Evolutionary conservation across 148 eudicot species (phyloP), one percentile per base, ranked within the genome.

Genomic region (Amaranthus hypochondriacus): DNA sequence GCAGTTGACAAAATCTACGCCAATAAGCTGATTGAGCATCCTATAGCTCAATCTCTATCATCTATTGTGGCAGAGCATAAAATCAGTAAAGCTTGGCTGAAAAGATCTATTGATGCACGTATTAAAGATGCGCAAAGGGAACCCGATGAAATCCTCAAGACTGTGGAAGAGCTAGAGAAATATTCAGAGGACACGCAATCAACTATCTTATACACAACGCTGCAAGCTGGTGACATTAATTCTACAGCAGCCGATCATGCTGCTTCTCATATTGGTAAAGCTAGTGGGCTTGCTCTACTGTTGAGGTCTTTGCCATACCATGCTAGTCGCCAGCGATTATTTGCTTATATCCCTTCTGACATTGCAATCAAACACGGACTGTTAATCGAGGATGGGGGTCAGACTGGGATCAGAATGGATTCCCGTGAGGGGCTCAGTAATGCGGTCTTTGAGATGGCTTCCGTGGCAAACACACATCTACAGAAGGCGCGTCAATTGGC

Each of bases 191-290:
- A 90, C 77, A 89, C 98, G 0, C 83, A 83, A 55, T 94, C 98
- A 2, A 94, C 96, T 11, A 81, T 94, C 53, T 81, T 94, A 66
- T 94, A 94, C 82, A 76, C 84, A 69, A 86, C 96, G 2, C 88
- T 94, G 74, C 97, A 92, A 79, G 82, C 96, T 48, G 96, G 96
- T 6, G 97, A 96, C 48, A 86, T 94, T 61, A 80, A 68, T 46
- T 94, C 98, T 53, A 87, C 98, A 0, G 87, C 83, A 56, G 97
- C 93, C 57, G 97, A 94, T 81, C 98, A 94, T 81, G 98, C 97
- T 43, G 97, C 97, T n/a, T 94, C 97, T 47, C 98, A 94, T 78
- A 84, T 92, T 56, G 97, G 98, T 56, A 94, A 94, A 81, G 98
- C 98, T 59, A 80, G 93, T 47, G 98, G 98, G 59, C 84, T 94